Evolutionary conservation across 352 stramenopile species (phyloP), one percentile per base, ranked within the genome.

Genomic region (Globisporangium emineosum): DNA sequence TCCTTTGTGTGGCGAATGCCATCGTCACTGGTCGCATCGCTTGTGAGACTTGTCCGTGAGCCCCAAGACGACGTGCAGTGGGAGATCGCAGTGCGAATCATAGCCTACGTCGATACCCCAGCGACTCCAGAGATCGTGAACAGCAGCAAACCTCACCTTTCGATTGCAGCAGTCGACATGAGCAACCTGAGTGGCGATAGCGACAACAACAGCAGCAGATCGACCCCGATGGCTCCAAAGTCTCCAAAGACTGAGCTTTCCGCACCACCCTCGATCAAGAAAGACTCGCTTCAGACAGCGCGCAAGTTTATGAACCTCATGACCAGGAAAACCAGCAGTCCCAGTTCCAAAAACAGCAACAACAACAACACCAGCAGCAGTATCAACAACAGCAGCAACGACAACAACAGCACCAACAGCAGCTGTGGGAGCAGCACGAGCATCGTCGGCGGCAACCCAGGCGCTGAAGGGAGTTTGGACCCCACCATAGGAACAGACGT

Each of bases 21-120:
- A 0, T 53, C 78, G 0, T 42, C 64, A 15, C 60, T 91, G 1
- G 58, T 77, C 13, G 73, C 70, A 0, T 67, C 70, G 1, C 65
- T 89, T 2, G 70, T 74, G 7, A 67, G 70, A 12, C 58, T 88
- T 6, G 50, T 82, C 45, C 72, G 77, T 23, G 65, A 67, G 1
- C 78, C 74, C 0, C 64, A 67, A 9, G 72, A 71, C 32, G 72
- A 71, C 10, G n/a, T 23, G 0, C 68, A 77, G 45, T 91, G 82
- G 82, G 47, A 70, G 58, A 67, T 76, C 1, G 60, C 66, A 2
- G 68, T 83, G 17, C 69, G 70, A 13, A 78, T 88, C 21, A 65
- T 88, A 32, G 77, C 60, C 43, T 82, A 68, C 51, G 19, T 86
- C 15, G 66, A 65, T 15, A 57, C 67, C 13, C 9, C 59, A 51